Conservation (phyloP, 1,284 basidiomycete genomes). For the Microbotryum violaceum region DNA sequence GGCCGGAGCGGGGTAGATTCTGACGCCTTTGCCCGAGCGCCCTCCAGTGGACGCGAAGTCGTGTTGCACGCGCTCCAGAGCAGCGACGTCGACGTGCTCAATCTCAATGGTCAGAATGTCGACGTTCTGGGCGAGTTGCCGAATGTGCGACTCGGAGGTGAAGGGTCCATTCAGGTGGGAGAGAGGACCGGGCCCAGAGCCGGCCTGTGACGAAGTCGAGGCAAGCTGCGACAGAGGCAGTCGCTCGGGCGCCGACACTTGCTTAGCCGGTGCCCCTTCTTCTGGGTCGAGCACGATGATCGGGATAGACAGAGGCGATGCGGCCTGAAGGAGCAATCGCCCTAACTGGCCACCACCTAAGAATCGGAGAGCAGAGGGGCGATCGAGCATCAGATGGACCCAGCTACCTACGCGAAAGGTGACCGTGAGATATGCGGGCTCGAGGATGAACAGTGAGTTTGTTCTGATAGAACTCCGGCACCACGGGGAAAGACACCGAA, state of each 20-base stretch:
- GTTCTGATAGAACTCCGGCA: too few relatives aligned
- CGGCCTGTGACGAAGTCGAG: constrained; percentile 58
- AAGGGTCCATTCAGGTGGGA: constrained; percentile 85
- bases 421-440: too few relatives aligned
- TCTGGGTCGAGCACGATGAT: constrained; percentile 85
- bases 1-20: constrained; percentile 73
- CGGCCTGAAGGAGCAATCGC: constrained; percentile 90
- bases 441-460: not conserved
- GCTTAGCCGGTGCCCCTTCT: constrained; percentile 77
- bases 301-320: constrained; percentile 77
- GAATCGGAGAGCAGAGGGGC: not conserved
- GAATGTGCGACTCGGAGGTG: constrained; percentile 70
- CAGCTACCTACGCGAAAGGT: not conserved
- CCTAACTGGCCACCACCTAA: constrained; percentile 90
- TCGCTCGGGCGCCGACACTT: constrained; percentile 48
- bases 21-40: constrained; percentile 42
- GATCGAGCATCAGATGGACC: not conserved
- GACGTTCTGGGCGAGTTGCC: constrained; percentile 67
- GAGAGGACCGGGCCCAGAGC: constrained; percentile 12
- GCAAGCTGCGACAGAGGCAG: constrained; percentile 53
- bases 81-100: constrained; percentile 82
- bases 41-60: constrained; percentile 40
- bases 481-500: not conserved
- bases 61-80: constrained; percentile 60
- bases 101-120: constrained; percentile 95